Conservation (phyloP, 495 filamentous ascomycete genomes). For the Cairneyella variabilis region DNA sequence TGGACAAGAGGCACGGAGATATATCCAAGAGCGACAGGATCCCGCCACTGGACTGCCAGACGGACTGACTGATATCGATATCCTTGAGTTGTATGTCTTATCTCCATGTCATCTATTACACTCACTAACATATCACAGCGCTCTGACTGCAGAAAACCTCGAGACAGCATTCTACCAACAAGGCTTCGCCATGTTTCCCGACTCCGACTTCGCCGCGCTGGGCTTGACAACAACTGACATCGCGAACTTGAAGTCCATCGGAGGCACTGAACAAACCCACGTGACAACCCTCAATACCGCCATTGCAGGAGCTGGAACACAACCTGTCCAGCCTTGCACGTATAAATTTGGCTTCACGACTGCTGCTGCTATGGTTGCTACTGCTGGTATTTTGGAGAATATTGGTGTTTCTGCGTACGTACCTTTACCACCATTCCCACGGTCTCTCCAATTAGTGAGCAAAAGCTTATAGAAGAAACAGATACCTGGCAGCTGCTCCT, state of each 20-base stretch:
- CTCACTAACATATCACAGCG: conserved; percentile 13
- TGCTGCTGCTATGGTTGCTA: conserved; percentile 45
- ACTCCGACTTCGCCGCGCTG: conserved; percentile 45
- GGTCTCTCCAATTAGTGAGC: no score
- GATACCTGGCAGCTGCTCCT: conserved; percentile 56
- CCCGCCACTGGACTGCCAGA: conserved; percentile 41
- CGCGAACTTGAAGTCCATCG: conserved; percentile 47
- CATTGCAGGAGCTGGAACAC: conserved; percentile 41
- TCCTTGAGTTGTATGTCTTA: conserved; percentile 62
- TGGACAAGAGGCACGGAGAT: conserved; percentile 5
- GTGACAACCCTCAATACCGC: conserved; percentile 52
- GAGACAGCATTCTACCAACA: conserved; percentile 51
- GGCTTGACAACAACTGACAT: conserved; percentile 49
- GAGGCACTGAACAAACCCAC: conserved; percentile 52
- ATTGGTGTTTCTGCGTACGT: conserved; percentile 54
- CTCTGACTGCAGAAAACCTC: conserved; percentile 45
- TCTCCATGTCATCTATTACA: no score
- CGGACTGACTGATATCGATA: conserved; percentile 59
- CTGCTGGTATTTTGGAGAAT: conserved; percentile 53
- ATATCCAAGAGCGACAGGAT: conserved; percentile 46
- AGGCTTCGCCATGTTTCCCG: conserved; percentile 52
- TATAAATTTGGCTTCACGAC: conserved; percentile 55
- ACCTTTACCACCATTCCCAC: neutral
- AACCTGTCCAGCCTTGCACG: conserved; percentile 48
- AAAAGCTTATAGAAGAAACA: conserved; percentile 3